These are phyloP conservation scores for Trichoderma afroharzianum DNA, from an alignment of 2,329 filamentous ascomycete species.

Conservation along the genomic window DNA sequence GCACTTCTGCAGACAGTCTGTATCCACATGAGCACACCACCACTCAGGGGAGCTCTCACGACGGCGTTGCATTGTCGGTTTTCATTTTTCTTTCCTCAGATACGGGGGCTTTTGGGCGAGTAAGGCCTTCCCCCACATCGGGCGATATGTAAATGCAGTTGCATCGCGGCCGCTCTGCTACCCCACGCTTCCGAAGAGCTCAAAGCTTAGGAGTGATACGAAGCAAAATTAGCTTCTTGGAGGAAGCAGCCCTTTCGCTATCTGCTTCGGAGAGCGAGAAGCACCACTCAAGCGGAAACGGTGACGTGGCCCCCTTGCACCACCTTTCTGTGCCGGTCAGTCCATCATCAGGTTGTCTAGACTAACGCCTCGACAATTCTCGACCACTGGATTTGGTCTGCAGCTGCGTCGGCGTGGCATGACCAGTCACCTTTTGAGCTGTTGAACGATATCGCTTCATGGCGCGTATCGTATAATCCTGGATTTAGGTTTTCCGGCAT, in stretches of 20 bases:
- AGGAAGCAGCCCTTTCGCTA: neutral
- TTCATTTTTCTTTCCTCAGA: neutral
- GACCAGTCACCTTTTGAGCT: neutral
- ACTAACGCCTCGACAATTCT: neutral
- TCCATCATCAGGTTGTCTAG: constrained; percentile 6
- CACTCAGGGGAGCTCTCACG: neutral
- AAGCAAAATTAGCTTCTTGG: neutral
- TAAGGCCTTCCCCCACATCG: neutral
- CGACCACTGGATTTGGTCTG: neutral
- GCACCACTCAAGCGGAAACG: neutral
- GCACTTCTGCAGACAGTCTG: neutral
- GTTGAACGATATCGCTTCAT: neutral
- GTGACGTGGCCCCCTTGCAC: neutral
- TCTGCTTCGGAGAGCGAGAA: neutral
- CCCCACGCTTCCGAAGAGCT: constrained; percentile 1
- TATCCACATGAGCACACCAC: constrained; percentile 3
- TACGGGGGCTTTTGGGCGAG: neutral
- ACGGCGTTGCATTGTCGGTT: neutral
- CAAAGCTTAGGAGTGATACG: neutral
- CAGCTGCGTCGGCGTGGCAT: neutral
- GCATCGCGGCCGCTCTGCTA: neutral
- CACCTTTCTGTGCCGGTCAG: neutral
- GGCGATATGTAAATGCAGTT: neutral
- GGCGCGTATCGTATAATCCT: neutral
- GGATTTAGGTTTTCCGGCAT: neutral